Evolutionary conservation across 139 green algal genomes (phyloP), one percentile per base, ranked within the genome.

Genomic region (Micractinium sp.): DNA sequence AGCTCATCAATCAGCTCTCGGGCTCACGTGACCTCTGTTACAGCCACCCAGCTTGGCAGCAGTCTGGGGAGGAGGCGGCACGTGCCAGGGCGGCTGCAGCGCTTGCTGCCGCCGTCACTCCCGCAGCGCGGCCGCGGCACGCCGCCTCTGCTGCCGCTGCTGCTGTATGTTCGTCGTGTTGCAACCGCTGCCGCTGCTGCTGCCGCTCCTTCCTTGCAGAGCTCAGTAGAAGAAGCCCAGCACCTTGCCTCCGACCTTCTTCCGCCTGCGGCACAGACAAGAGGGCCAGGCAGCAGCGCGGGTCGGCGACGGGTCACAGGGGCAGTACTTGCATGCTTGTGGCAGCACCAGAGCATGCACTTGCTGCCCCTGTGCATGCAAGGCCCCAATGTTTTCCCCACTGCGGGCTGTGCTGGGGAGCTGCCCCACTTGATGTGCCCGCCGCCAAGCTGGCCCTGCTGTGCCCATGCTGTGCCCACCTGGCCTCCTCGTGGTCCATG

Each of bases 401-500:
- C 5, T 16, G 47, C 47, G 9, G 47, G 47, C 47, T 56, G 47
- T 56, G 63, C 63, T 20, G 16, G 20, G 63, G 20, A 29, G 22
- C 63, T 73, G 63, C 63, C 63, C 7, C 63, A 20, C 23, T 25
- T 25, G 22, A 15, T 9, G 63, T 29, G 22, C 22, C 63, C 63
- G 7, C 63, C 63, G 22, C 12, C 63, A 71, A 71, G 13, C 20
- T 7, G 15, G 69, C 69, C 27, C 27, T 76, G 27, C 69, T 25
- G 29, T 25, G 67, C 23, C 1, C 67, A 0, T n/a, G 15, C 15
- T 41, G 73, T n/a, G 12, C 73, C 73, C 29, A 13, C 73, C 73
- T 25, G n/a, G 98, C 98, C 94, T 99, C 98, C 91, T 99, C 98
- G 89, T 99, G 98, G 93, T 99, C 97, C 96, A 99, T 99, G 95